Evolutionary conservation across 2,329 filamentous ascomycete genomes (phyloP).

Genomic region (Boeremia lycopersici): DNA sequence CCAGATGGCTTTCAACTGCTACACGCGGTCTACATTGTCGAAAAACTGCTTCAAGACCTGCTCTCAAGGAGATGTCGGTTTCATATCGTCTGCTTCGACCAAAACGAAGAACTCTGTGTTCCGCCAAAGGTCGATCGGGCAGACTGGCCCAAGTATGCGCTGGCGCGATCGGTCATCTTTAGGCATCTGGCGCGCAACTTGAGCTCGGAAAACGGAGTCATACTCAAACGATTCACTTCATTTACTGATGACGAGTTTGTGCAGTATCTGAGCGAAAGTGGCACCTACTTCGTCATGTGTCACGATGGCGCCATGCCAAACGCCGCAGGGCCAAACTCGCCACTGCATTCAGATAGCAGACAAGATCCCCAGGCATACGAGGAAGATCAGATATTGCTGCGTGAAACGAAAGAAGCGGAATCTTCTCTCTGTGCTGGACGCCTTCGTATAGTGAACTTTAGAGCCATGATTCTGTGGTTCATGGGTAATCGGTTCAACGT

Average conservation of each 20-base stretch:
- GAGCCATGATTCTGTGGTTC: constrained; percentile 62
- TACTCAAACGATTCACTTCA: constrained; percentile 57
- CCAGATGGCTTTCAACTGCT: constrained; percentile 71
- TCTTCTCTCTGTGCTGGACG: too few relatives aligned
- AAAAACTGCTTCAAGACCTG: constrained; percentile 67
- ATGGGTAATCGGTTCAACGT: constrained; percentile 64
- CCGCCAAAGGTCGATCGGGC: constrained; percentile 50
- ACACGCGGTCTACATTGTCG: constrained; percentile 72
- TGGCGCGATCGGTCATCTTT: constrained; percentile 68
- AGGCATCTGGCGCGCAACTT: constrained; percentile 63
- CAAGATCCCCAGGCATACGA: constrained; percentile 24
- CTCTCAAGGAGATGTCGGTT: constrained; percentile 71
- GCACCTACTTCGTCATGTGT: constrained; percentile 71
- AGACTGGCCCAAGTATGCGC: constrained; percentile 59
- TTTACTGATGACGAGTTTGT: constrained; percentile 58
- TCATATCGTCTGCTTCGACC: constrained; percentile 71
- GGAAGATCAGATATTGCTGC: constrained; percentile 40
- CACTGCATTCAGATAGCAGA: too few relatives aligned
- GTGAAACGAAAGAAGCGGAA: too few relatives aligned
- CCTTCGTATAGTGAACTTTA: too few relatives aligned
- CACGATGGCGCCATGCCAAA: constrained; percentile 62
- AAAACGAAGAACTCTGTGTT: constrained; percentile 61
- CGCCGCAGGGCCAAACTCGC: constrained; percentile 26
- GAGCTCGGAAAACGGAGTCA: constrained; percentile 42
- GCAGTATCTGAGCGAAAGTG: constrained; percentile 59